phyloP scores from a whole-genome alignment of 1,284 basidiomycete genomes.

The Tremellales sp. region DNA sequence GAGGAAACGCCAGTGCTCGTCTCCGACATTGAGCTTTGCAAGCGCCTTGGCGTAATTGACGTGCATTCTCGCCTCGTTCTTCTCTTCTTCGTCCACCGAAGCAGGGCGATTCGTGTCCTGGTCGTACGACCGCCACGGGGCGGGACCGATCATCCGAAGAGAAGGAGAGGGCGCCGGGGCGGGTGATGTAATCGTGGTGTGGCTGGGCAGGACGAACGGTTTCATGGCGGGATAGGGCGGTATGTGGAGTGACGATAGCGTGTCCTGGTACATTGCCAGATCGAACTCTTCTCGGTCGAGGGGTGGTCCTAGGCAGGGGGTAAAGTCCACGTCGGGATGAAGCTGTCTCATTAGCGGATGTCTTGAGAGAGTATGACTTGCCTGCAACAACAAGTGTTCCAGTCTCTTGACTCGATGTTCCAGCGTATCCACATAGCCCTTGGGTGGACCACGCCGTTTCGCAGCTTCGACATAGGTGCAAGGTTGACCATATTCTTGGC shows the following conservation, averaged over 20 bases:
- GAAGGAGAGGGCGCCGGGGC: conserved; percentile 22
- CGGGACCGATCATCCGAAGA: conserved; percentile 24
- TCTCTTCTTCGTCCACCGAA: conserved; percentile 19
- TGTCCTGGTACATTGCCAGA: conserved; percentile 29
- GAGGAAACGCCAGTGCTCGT: conserved; percentile 57
- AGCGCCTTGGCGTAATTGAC: too few species aligned
- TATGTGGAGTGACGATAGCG: conserved; percentile 33
- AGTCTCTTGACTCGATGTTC: too few species aligned
- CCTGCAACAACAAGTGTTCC: too few species aligned
- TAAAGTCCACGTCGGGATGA: conserved; percentile 64
- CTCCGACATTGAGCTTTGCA: conserved; percentile 34
- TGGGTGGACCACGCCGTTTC: conserved; percentile 79
- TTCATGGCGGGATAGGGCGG: conserved; percentile 39
- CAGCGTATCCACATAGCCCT: conserved; percentile 57
- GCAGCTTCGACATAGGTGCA: conserved; percentile 71
- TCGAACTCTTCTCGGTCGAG: conserved; percentile 72
- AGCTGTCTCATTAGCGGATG: conserved; percentile 64
- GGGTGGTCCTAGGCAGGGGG: conserved; percentile 63
- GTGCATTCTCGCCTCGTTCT: too few species aligned
- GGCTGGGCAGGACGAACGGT: conserved; percentile 10
- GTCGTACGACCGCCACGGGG: conserved; percentile 36
- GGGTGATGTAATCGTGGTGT: conserved; percentile 5
- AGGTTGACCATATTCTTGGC: conserved; percentile 64
- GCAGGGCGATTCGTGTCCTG: conserved; percentile 29
- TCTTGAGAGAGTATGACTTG: conserved; percentile 1